Conservation (phyloP, 164 flowering plant genomes). For the Umbilicus rupestris region DNA sequence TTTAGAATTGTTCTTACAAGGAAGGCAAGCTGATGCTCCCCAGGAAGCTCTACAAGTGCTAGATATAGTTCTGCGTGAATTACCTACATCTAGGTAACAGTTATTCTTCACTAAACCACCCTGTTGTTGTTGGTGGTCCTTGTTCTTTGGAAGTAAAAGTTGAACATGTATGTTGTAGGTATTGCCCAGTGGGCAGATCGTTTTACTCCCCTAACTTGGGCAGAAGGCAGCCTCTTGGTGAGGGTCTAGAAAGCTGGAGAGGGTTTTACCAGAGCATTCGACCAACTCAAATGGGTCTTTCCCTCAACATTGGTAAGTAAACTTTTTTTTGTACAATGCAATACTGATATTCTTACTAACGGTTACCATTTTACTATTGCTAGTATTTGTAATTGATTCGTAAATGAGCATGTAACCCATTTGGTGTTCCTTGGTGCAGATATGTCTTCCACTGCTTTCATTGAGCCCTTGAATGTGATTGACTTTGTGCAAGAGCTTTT, state of each 20-base stretch:
- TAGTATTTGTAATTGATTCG: not conserved
- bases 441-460: conserved; percentile 93
- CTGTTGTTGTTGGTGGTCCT: not conserved
- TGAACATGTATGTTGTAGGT: conserved; percentile 29
- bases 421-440: conserved; percentile 30
- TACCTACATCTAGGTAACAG: conserved; percentile 60
- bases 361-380: not conserved
- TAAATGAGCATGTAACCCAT: not conserved
- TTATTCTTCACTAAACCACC: not conserved
- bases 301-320: conserved; percentile 73
- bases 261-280: conserved; percentile 97
- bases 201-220: conserved; percentile 86
- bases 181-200: conserved; percentile 74
- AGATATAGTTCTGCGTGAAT: conserved; percentile 88
- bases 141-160: not conserved
- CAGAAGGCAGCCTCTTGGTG: conserved; percentile 69
- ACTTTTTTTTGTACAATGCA: not conserved
- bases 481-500: conserved; percentile 76
- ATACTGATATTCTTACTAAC: not conserved
- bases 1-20: conserved; percentile 68
- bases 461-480: conserved; percentile 85
- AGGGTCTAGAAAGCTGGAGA: conserved; percentile 93
- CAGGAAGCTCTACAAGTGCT: conserved; percentile 99
- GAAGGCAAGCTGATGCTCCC: conserved; percentile 91
- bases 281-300: conserved; percentile 96